Evolutionary conservation across 257 asterid genomes (phyloP).

Genomic region (Salvia hispanica): DNA sequence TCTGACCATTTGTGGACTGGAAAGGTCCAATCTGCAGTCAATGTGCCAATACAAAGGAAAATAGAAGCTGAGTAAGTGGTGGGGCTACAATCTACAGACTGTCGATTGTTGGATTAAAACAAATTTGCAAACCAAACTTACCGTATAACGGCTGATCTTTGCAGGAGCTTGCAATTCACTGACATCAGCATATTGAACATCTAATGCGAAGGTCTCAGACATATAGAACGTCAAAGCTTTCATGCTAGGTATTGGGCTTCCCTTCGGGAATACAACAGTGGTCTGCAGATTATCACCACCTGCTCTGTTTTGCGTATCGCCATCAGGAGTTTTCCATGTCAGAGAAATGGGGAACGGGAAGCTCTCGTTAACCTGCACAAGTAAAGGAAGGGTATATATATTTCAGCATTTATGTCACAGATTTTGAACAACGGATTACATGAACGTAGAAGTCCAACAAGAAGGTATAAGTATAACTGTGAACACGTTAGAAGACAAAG

Average conservation of each 20-base stretch:
- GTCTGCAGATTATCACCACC: conserved; percentile 60
- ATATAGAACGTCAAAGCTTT: conserved; percentile 88
- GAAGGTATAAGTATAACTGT: too few relatives aligned
- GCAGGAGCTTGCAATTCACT: conserved; percentile 71
- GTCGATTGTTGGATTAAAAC: not conserved
- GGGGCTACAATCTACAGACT: not conserved
- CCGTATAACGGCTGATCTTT: conserved; percentile 85
- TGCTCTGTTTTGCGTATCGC: conserved; percentile 62
- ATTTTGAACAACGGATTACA: not conserved
- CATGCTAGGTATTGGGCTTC: conserved; percentile 84
- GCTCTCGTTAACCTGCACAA: conserved; percentile 68
- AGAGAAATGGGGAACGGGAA: conserved; percentile 77
- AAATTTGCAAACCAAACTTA: conserved; percentile 35
- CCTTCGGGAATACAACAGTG: conserved; percentile 82
- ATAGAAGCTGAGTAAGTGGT: not conserved
- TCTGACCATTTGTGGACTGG: conserved; percentile 60
- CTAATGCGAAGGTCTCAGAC: conserved; percentile 67
- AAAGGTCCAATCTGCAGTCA: conserved; percentile 78
- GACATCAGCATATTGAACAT: conserved; percentile 76
- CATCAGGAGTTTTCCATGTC: conserved; percentile 71
- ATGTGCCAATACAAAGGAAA: conserved; percentile 12
- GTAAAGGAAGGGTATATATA: not conserved
- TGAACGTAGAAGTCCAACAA: not conserved
- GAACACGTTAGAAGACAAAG: not conserved
- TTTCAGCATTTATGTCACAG: not conserved